phyloP scores from a whole-genome alignment of 768 basidiomycete species.

The Trametes cubensis region DNA sequence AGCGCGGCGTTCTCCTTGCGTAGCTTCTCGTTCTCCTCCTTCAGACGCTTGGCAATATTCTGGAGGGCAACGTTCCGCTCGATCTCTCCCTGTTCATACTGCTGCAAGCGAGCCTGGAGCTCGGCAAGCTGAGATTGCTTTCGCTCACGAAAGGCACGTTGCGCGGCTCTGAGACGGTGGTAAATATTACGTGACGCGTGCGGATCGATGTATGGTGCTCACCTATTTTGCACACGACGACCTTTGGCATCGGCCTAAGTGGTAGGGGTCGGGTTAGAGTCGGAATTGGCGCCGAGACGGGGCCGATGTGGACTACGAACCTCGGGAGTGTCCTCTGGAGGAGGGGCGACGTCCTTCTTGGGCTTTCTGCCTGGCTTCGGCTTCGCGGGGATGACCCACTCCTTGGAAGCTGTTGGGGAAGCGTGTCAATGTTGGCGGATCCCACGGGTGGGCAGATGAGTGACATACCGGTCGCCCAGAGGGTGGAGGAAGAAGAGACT shows the following conservation, averaged over 20 bases:
- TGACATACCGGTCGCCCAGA: slow-evolving; percentile 75
- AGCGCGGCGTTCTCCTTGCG: slow-evolving; percentile 67
- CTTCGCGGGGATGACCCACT: slow-evolving; percentile 86
- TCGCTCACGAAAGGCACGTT: slow-evolving; percentile 87
- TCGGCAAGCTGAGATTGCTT: slow-evolving; percentile 89
- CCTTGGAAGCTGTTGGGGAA: slow-evolving; percentile 67
- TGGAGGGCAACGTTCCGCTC: slow-evolving; percentile 86
- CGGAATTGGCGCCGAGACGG: slow-evolving; percentile 18
- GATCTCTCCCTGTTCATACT: slow-evolving; percentile 89
- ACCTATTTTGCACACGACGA: slow-evolving; percentile 80
- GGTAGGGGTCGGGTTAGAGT: slow-evolving; percentile 10
- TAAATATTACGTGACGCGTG: slow-evolving; percentile 16
- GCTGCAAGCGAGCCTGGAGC: slow-evolving; percentile 80
- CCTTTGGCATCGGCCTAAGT: slow-evolving; percentile 54
- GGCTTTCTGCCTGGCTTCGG: slow-evolving; percentile 89
- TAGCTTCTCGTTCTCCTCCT: slow-evolving; percentile 82
- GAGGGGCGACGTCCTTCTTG: slow-evolving; percentile 60
- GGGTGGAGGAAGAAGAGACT: slow-evolving; percentile 53
- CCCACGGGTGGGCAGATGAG: slow-evolving; percentile 9
- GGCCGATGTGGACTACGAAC: slow-evolving; percentile 40
- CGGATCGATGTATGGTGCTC: slow-evolving; percentile 15
- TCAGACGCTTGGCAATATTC: slow-evolving; percentile 77
- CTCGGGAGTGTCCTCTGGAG: slow-evolving; percentile 47
- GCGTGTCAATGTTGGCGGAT: slow-evolving; percentile 19
- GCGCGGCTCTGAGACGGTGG: slow-evolving; percentile 63